phyloP scores from a whole-genome alignment of 805 yeast genomes.

The Saccharomyces cerevisiae region DNA sequence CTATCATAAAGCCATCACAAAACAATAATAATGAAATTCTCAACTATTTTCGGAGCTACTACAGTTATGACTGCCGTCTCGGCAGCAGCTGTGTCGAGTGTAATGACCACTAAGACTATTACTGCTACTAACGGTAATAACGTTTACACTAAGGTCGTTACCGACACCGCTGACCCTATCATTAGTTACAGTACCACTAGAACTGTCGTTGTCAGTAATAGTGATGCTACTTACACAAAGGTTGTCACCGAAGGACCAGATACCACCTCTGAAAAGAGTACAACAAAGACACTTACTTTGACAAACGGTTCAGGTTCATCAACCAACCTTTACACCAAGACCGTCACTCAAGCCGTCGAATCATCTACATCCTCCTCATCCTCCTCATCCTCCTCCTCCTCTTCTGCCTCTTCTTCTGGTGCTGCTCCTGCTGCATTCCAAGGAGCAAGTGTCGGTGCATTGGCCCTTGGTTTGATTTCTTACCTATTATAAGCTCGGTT shows the following conservation, averaged over 20 bases:
- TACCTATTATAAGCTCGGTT: neutral
- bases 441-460: constrained; percentile 1
- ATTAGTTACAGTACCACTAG: constrained; percentile 5
- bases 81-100: constrained; percentile 1
- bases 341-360: neutral
- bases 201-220: constrained; percentile 3
- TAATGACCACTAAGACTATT: constrained; percentile 4
- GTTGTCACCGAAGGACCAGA: constrained; percentile 7
- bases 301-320: neutral
- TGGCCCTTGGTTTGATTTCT: constrained; percentile 1
- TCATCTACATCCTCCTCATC: neutral
- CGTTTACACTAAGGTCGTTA: constrained; percentile 6
- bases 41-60: constrained; percentile 3
- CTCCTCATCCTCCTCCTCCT: constrained; percentile 1
- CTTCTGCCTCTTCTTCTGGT: constrained; percentile 1
- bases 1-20: neutral
- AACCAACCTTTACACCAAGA: constrained; percentile 5
- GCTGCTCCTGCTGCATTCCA: constrained; percentile 1
- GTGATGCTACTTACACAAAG: constrained; percentile 6
- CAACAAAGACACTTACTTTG: constrained; percentile 2
- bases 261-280: constrained; percentile 1
- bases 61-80: constrained; percentile 1
- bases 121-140: constrained; percentile 5
- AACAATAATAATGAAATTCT: constrained; percentile 1
- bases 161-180: constrained; percentile 6